Base-by-base conservation (phyloP, 805 yeast genomes). In the Jamesozyma rosinii region DNA sequence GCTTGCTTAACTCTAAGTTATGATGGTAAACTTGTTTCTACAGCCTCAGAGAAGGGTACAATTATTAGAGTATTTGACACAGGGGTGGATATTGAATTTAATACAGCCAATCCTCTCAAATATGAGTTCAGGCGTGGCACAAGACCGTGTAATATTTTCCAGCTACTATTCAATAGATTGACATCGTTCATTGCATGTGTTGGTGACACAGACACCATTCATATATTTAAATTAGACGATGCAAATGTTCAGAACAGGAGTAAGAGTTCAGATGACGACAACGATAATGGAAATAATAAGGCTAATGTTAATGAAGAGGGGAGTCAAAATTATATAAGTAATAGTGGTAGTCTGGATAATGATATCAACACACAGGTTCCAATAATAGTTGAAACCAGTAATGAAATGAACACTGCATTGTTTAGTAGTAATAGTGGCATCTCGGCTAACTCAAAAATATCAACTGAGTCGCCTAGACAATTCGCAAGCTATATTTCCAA, bases 181-280 rank as follows among this genome's bases (percentile, higher is more conserved):
- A 73, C 82, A 37, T 68, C 70, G 1, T 69, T 81, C 43, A 67
- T 89, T n/a, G 78, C 82, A n/a, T 92, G 89, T 38, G 77, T 88
- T 3, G 81, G 90, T 33, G 77, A 87, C 30, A 82, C 95, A 13
- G 94, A 83, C 26, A 88, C 96, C 0, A 83, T 88, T n/a, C 97
- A 88, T 59, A 76, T 88, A 18, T 88, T 88, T 66, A 69, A 83
- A 42, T 59, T 87, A 42, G 78, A 40, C 10, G 29, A 8, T 3
- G 21, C 79, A 1, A 77, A 72, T 27, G 71, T 29, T 18, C n/a
- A 34, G 18, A 35, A 35, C 10, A 26, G 21, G 17, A 45, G 38
- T n/a, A 37, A 34, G 18, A 32, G 26, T 3, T 22, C 38, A 17
- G 9, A 17, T 22, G 38, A 39, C 21, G 11, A 29, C 3, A 14